These are phyloP conservation scores for Cymodocea nodosa DNA, from an alignment of 116 monocot species.

Conservation along the genomic window DNA sequence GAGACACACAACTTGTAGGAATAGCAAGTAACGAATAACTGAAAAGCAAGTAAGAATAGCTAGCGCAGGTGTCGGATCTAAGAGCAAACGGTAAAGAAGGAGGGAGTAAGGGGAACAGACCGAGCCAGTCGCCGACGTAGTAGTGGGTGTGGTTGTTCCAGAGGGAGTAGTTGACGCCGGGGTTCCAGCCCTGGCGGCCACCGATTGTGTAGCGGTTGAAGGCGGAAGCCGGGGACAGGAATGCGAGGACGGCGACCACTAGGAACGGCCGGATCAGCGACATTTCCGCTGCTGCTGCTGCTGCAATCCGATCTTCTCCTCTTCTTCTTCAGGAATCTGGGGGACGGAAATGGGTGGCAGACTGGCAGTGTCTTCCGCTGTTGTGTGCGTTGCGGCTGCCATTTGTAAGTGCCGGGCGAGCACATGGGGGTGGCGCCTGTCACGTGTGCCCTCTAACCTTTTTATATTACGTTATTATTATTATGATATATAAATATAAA, in stretches of 20 bases:
- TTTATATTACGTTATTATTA: too few species aligned
- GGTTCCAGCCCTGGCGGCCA: slow-evolving; percentile 55
- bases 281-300: background rate
- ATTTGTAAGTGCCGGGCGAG: too few species aligned
- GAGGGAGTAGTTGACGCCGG: slow-evolving; percentile 66
- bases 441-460: too few species aligned
- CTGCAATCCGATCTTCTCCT: background rate
- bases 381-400: too few species aligned
- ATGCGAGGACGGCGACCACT: background rate
- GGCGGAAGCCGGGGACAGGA: slow-evolving; percentile 4
- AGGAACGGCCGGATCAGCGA: background rate
- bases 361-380: too few species aligned
- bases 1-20: too few species aligned
- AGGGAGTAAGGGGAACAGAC: slow-evolving; percentile 19
- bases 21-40: background rate
- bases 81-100: background rate
- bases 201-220: slow-evolving; percentile 56
- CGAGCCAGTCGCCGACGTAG: slow-evolving; percentile 85
- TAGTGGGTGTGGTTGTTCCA: slow-evolving; percentile 67
- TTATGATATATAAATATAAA: too few species aligned
- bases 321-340: too few species aligned
- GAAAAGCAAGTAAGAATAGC: background rate
- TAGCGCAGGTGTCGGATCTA: background rate
- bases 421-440: too few species aligned
- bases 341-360: too few species aligned